Conservation (phyloP, 2,329 filamentous ascomycete genomes). For the Pseudophaeomoniella oleicola region DNA sequence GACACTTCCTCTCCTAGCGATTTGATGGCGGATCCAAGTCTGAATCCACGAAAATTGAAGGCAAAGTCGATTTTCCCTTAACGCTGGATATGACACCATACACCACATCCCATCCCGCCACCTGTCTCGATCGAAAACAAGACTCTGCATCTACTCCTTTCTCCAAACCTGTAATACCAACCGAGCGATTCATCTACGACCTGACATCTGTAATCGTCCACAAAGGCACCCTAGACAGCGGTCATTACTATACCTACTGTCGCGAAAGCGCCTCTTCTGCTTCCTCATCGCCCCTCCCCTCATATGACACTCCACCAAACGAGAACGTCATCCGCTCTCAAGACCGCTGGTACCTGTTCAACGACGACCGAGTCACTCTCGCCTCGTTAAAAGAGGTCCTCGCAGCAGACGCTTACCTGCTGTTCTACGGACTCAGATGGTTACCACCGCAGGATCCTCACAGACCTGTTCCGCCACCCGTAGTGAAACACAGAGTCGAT, state of each 20-base stretch:
- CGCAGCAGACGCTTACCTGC: conserved; percentile 69
- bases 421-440: conserved; percentile 85
- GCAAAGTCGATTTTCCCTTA: conserved; percentile 70
- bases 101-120: too few relatives aligned
- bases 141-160: too few relatives aligned
- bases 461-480: too few relatives aligned
- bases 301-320: too few relatives aligned
- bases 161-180: too few relatives aligned
- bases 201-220: conserved; percentile 84
- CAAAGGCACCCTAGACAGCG: conserved; percentile 61
- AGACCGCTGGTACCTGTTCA: conserved; percentile 91
- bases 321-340: too few relatives aligned
- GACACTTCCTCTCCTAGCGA: too few relatives aligned
- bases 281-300: too few relatives aligned
- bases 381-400: conserved; percentile 76
- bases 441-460: too few relatives aligned
- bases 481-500: too few relatives aligned
- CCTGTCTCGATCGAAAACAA: too few relatives aligned
- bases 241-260: conserved; percentile 85
- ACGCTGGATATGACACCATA: conserved; percentile 85
- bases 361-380: conserved; percentile 81
- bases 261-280: too few relatives aligned
- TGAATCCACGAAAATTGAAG: conserved; percentile 74
- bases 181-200: conserved; percentile 59
- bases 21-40: conserved; percentile 37